These are phyloP conservation scores for Picea engelmannii DNA, from an alignment of 83 land plant genomes.

Conservation along the genomic window DNA sequence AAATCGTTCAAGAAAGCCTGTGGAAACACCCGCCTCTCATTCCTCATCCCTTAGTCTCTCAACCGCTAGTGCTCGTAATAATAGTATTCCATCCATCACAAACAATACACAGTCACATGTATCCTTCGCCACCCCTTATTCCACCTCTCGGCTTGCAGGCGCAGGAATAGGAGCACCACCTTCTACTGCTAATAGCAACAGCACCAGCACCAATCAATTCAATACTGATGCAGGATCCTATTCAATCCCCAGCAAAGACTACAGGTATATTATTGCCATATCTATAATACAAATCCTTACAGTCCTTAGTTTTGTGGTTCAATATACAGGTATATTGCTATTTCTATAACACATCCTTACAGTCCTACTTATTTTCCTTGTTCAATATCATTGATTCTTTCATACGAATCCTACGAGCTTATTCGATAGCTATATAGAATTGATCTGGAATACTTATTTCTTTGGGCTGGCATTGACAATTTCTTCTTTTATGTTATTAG, in stretches of 20 bases:
- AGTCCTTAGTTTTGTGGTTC: too few species aligned
- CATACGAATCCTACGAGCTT: too few species aligned
- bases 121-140: neutral
- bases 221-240: neutral
- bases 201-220: conserved; percentile 2
- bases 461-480: neutral
- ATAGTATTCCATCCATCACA: neutral
- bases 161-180: conserved; percentile 3
- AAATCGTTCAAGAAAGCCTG: conserved; percentile 47
- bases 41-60: conserved; percentile 14
- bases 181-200: neutral
- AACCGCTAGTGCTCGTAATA: neutral
- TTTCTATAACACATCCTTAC: neutral
- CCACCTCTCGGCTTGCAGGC: neutral
- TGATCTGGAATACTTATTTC: neutral
- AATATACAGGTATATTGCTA: too few species aligned
- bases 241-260: neutral
- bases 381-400: too few species aligned
- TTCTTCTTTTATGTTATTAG: neutral
- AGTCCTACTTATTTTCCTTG: neutral
- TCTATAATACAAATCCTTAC: too few species aligned
- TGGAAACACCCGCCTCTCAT: conserved; percentile 15
- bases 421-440: neutral
- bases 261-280: conserved; percentile 2
- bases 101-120: neutral